phyloP scores from a whole-genome alignment of 768 basidiomycete species.

The Favolaschia claudopus region DNA sequence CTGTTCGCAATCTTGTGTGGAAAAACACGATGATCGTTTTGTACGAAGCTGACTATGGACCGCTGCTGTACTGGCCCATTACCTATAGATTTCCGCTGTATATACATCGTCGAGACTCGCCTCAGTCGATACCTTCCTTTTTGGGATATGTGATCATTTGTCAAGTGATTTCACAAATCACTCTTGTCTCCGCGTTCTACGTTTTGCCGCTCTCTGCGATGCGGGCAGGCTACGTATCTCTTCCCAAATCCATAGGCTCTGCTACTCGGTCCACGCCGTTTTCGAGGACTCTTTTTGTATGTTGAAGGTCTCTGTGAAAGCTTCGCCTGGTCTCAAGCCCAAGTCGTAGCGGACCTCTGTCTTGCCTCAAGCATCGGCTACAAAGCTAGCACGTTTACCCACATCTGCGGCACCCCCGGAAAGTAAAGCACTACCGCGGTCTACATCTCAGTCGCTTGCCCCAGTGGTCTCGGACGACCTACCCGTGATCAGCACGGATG shows the following conservation, averaged over 20 bases:
- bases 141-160: neutral
- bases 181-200: no score
- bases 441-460: slow-evolving; percentile 13
- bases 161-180: neutral
- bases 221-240: slow-evolving; percentile 4
- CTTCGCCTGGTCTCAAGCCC: neutral
- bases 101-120: no score
- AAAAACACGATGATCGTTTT: neutral
- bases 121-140: slow-evolving; percentile 1
- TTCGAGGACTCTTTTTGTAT: slow-evolving; percentile 10
- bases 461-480: slow-evolving; percentile 48
- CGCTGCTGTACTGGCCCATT: no score
- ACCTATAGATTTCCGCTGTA: no score
- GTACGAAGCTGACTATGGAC: no score
- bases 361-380: slow-evolving; percentile 13
- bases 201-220: neutral
- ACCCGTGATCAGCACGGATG: slow-evolving; percentile 64
- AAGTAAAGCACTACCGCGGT: neutral
- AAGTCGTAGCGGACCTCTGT: neutral
- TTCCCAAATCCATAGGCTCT: neutral
- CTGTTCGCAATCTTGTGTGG: neutral
- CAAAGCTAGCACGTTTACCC: slow-evolving; percentile 15
- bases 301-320: neutral
- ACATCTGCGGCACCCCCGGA: slow-evolving; percentile 18
- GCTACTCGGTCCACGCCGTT: neutral